Conservation (phyloP, 208 protist species). For the Leishmania lainsoni region DNA sequence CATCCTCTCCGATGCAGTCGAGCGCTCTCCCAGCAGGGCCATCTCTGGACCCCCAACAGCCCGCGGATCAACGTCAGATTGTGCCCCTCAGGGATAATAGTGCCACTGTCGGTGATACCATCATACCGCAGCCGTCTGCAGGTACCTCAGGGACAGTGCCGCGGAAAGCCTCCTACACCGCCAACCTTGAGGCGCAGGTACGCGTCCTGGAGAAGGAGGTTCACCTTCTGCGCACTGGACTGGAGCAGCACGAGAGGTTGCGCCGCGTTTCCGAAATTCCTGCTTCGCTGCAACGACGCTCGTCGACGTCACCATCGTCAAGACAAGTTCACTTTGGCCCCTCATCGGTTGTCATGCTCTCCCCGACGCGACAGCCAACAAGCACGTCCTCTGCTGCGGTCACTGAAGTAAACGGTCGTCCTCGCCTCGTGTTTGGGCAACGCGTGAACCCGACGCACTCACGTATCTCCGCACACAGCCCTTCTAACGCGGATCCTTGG, state of each 20-base stretch:
- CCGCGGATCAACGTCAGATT: not conserved
- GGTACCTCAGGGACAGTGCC: not conserved
- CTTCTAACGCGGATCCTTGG: not conserved
- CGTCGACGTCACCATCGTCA: not conserved
- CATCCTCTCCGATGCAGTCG: not conserved
- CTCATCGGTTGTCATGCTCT: conserved; percentile 8
- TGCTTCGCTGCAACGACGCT: not conserved
- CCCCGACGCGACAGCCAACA: not conserved
- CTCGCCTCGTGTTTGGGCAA: conserved; percentile 34
- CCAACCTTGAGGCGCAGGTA: conserved; percentile 57
- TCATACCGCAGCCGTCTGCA: not conserved
- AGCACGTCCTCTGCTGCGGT: not conserved
- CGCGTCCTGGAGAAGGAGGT: conserved; percentile 65
- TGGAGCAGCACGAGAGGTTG: conserved; percentile 20
- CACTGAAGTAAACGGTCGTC: conserved; percentile 1
- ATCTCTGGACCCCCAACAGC: not conserved
- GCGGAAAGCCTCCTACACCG: conserved; percentile 15
- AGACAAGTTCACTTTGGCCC: conserved; percentile 26
- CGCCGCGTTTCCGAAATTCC: not conserved
- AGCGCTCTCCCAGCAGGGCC: not conserved
- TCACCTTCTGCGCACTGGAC: conserved; percentile 39
- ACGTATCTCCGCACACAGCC: not conserved
- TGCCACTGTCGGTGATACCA: not conserved
- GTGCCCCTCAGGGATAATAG: conserved; percentile 1
- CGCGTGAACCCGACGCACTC: conserved; percentile 28